Evolutionary conservation across 1,284 basidiomycete species (phyloP), one percentile per base, ranked within the genome.

Genomic region (Stygiomarasmius scandens): DNA sequence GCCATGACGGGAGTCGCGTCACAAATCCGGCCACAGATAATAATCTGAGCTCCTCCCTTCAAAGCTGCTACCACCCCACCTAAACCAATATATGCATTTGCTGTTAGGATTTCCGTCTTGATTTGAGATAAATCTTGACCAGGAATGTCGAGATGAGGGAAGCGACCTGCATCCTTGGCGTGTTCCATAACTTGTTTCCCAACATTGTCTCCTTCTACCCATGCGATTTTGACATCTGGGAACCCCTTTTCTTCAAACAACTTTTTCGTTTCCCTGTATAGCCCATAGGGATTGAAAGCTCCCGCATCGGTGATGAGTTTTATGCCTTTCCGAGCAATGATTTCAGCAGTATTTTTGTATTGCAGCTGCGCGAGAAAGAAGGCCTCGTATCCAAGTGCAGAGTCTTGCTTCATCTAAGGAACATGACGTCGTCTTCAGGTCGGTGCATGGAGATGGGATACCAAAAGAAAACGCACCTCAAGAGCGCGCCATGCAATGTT

Each of bases 1-100:
- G 60, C 65, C 36, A 64, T 61, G 8, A 65, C 56, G 16, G 63
- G 58, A 6, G 65, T 65, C n/a, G 65, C 63, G 50, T 67, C 65
- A 16, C 63, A 63, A 10, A 65, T 59, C 16, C 65, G 61, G 0
- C 65, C 65, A 56, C 64, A 65, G 29, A 67, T 50, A 34, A 67
- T 61, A 36, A 67, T 63, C 52, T 67, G 64, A 5, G 65, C 65
- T 12, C 63, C 65, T 9, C 45, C 56, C 23, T 59, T 49, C 3
- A 67, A 49, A 19, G 65, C 65, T 12, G 61, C 54, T 4, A 63
- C 61, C 19, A 67, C 65, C 19, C 63, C 65, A n/a, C 62, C 53
- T 27, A 62, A 59, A 23, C 65, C 65, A 36, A 64, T 56, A 44
- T 67, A 67, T n/a, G 64, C 64, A 56, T 41, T 41, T 16, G 38